Percentiles rank a stretch among this genome's conserved stretches.
These are phyloP conservation scores for Lactuca sativa DNA, from an alignment of 129 eudicot genomes.

Conservation along the genomic window DNA sequence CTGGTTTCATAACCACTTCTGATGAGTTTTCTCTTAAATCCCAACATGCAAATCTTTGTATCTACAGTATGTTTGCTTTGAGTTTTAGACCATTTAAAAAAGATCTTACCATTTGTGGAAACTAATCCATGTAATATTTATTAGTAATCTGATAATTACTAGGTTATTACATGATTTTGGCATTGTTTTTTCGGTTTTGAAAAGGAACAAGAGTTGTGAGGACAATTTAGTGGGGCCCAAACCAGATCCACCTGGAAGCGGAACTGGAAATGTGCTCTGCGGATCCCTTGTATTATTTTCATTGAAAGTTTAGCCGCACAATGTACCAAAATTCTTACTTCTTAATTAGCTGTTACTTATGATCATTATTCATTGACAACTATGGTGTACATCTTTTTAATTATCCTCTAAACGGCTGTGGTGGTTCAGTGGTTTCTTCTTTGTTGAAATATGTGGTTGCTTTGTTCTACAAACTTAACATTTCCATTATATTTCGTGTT, in stretches of 20 bases:
- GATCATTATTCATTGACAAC: too few relatives aligned
- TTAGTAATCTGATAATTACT: not conserved
- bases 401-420: too few relatives aligned
- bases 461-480: too few relatives aligned
- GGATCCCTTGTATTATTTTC: not conserved
- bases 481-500: too few relatives aligned
- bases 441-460: too few relatives aligned
- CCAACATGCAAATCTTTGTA: slow-evolving; percentile 49
- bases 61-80: slow-evolving; percentile 63
- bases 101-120: slow-evolving; percentile 54
- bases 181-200: not conserved
- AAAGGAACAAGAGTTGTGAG: not conserved
- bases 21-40: slow-evolving; percentile 64
- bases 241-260: slow-evolving; percentile 1
- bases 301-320: not conserved
- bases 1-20: slow-evolving; percentile 60
- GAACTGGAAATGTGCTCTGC: slow-evolving; percentile 3
- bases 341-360: too few relatives aligned
- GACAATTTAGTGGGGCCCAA: not conserved
- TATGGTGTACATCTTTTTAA: too few relatives aligned
- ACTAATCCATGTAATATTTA: slow-evolving; percentile 12
- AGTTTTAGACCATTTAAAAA: slow-evolving; percentile 63
- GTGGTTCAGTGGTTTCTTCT: too few relatives aligned
- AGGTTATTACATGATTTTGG: slow-evolving; percentile 6
- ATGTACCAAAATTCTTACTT: not conserved